Conservation (phyloP, 2,329 filamentous ascomycete genomes). For the Colletotrichum lini region DNA sequence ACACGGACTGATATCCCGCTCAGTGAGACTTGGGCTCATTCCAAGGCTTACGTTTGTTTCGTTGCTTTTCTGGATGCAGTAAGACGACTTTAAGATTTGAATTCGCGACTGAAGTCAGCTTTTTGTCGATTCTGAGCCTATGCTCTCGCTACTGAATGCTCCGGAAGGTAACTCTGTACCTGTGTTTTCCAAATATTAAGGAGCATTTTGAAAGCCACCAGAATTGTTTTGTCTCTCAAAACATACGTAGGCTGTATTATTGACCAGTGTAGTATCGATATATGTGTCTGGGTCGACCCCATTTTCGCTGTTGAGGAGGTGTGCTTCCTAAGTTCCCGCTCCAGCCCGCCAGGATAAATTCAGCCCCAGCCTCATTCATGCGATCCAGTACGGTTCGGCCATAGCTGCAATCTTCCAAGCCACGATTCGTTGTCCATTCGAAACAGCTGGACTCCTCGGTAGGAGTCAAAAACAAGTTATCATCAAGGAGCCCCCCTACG, state of each 20-base stretch:
- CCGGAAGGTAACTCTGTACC: not conserved
- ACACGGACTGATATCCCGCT: not conserved
- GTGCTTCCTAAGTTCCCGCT: not conserved
- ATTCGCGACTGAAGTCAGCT: too few species aligned
- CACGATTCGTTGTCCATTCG: conserved; percentile 17
- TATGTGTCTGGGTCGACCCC: too few species aligned
- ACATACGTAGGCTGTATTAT: too few species aligned
- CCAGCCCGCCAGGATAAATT: not conserved
- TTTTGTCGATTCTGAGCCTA: not conserved
- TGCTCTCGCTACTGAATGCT: not conserved
- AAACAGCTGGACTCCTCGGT: conserved; percentile 17
- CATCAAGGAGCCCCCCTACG: conserved; percentile 10
- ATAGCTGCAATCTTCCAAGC: not conserved
- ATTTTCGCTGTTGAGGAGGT: too few species aligned
- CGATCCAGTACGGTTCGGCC: not conserved
- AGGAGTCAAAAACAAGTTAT: conserved; percentile 11
- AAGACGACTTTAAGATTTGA: not conserved
- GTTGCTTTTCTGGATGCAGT: not conserved
- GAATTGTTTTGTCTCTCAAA: not conserved
- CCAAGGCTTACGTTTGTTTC: not conserved
- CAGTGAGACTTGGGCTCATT: not conserved
- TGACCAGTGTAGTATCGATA: not conserved
- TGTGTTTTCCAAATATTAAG: not conserved
- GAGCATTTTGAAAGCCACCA: not conserved
- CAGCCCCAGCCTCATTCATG: conserved; percentile 28